These are phyloP conservation scores for Pseudophaeomoniella oleicola DNA, from an alignment of 2,329 filamentous ascomycete species.

Conservation along the genomic window DNA sequence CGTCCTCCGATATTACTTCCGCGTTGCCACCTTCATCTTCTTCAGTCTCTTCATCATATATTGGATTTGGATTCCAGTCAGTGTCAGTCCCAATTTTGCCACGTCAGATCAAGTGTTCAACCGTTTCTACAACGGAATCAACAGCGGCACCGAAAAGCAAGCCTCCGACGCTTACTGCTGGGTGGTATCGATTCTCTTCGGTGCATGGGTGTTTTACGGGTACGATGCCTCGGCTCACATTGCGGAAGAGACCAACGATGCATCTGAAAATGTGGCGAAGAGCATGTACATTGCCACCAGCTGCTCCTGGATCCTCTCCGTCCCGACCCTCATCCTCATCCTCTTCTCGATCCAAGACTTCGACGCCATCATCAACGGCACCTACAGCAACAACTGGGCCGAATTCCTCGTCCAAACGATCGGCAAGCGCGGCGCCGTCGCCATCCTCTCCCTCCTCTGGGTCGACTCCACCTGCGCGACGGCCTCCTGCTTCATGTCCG, in stretches of 20 bases:
- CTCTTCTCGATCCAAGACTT: slow-evolving; percentile 28
- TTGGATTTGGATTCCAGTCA: slow-evolving; percentile 25
- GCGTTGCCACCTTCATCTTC: slow-evolving; percentile 22
- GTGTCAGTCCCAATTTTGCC: slow-evolving; percentile 20
- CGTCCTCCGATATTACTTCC: slow-evolving; percentile 21
- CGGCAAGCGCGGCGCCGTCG: slow-evolving; percentile 19
- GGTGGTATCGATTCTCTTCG: slow-evolving; percentile 21
- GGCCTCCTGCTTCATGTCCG: slow-evolving; percentile 22
- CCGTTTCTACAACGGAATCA: slow-evolving; percentile 25
- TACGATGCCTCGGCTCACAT: slow-evolving; percentile 23
- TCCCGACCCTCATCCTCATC: slow-evolving; percentile 24
- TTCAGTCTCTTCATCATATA: slow-evolving; percentile 20
- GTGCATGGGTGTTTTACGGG: slow-evolving; percentile 22
- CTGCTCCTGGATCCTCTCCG: slow-evolving; percentile 21
- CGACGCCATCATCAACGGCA: slow-evolving; percentile 19
- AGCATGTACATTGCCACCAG: slow-evolving; percentile 24
- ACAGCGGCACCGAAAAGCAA: slow-evolving; percentile 17
- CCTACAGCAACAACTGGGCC: slow-evolving; percentile 25
- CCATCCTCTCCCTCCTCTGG: slow-evolving; percentile 21
- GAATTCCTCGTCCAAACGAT: slow-evolving; percentile 24
- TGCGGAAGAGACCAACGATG: slow-evolving; percentile 23
- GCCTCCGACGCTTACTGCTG: slow-evolving; percentile 23
- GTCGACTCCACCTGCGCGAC: slow-evolving; percentile 23
- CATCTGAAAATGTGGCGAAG: slow-evolving; percentile 20
- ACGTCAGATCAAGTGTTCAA: slow-evolving; percentile 17